Evolutionary conservation across 208 protist species (phyloP).

Genomic region (Angomonas deanei): DNA sequence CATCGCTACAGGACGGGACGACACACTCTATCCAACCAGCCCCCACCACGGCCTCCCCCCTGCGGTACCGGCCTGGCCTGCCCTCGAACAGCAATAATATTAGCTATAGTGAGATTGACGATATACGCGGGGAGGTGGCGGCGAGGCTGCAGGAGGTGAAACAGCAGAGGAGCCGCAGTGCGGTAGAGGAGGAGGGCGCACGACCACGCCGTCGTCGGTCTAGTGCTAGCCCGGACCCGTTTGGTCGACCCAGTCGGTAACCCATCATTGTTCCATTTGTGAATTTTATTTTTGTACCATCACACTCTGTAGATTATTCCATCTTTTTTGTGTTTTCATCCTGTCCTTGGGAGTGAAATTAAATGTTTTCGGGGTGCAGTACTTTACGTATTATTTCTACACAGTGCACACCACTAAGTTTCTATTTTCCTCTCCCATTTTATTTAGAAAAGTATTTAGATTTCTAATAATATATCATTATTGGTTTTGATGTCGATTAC

Average conservation of each 20-base stretch:
- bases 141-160: constrained; percentile 16
- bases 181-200: neutral
- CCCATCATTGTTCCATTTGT: neutral
- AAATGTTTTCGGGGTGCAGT: too few relatives aligned
- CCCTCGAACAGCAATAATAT: neutral
- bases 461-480: too few relatives aligned
- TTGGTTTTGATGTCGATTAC: too few relatives aligned
- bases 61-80: neutral
- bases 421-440: too few relatives aligned
- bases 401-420: too few relatives aligned
- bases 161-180: constrained; percentile 3
- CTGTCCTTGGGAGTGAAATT: too few relatives aligned
- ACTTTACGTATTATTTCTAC: too few relatives aligned
- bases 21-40: neutral
- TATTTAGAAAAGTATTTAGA: too few relatives aligned
- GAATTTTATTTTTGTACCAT: too few relatives aligned
- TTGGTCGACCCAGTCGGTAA: neutral
- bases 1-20: neutral
- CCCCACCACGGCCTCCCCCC: neutral
- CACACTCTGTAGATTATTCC: too few relatives aligned
- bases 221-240: neutral
- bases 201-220: neutral
- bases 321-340: too few relatives aligned
- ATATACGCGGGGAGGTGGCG: neutral
- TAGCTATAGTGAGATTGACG: neutral